Conservation (phyloP, 2,329 filamentous ascomycete species). For the Pseudocercospora musae region DNA sequence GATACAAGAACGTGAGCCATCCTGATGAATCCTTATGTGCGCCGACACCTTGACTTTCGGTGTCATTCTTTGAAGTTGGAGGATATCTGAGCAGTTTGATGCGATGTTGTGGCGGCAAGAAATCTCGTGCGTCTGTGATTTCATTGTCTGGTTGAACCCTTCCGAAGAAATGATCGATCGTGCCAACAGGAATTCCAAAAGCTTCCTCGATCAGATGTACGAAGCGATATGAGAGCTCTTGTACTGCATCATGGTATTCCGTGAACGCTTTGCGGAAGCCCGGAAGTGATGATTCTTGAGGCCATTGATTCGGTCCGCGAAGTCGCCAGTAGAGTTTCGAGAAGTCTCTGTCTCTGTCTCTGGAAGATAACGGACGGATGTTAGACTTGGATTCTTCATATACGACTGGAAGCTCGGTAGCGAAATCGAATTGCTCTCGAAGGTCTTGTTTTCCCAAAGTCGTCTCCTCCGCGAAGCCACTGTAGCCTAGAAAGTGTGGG, state of each 20-base stretch:
- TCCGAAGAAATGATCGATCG: slow-evolving; percentile 50
- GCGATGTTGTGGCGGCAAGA: slow-evolving; percentile 50
- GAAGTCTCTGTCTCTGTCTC: slow-evolving; percentile 48
- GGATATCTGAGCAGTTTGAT: slow-evolving; percentile 59
- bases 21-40: slow-evolving; percentile 62
- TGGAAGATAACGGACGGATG: slow-evolving; percentile 28
- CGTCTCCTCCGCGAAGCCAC: slow-evolving; percentile 53
- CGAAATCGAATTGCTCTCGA: slow-evolving; percentile 60
- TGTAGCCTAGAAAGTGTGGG: slow-evolving; percentile 61
- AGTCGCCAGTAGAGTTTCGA: slow-evolving; percentile 41
- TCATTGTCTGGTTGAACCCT: slow-evolving; percentile 17
- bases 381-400: slow-evolving; percentile 26
- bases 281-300: slow-evolving; percentile 29
- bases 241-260: slow-evolving; percentile 52
- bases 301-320: slow-evolving; percentile 40
- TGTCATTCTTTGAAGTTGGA: slow-evolving; percentile 22
- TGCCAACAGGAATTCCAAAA: slow-evolving; percentile 48
- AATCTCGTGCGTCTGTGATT: background rate
- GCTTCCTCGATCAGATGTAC: slow-evolving; percentile 56
- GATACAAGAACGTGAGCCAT: slow-evolving; percentile 63
- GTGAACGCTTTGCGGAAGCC: slow-evolving; percentile 34
- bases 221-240: slow-evolving; percentile 52
- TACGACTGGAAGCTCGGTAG: slow-evolving; percentile 42
- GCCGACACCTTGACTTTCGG: slow-evolving; percentile 53
- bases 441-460: slow-evolving; percentile 53